Percentiles rank a stretch among this genome's conserved stretches.
Conservation (phyloP, 192 early-diverging fungal species). For the Umbelopsis ramanniana region DNA sequence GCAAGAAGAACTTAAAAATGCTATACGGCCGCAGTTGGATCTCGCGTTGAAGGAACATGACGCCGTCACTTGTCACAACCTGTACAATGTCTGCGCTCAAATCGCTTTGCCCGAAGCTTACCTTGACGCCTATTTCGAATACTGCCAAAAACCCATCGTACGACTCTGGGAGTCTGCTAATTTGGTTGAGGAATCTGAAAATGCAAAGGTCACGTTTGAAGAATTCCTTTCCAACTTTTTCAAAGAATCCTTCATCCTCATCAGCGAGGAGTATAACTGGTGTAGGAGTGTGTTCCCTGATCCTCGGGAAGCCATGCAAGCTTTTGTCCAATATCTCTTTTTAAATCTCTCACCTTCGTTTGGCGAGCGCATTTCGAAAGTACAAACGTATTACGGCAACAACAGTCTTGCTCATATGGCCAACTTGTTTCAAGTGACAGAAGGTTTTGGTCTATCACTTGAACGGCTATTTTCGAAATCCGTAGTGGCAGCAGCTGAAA, state of each 20-base stretch:
- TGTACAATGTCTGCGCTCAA: constrained; percentile 60
- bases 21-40: constrained; percentile 52
- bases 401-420: constrained; percentile 47
- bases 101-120: constrained; percentile 64
- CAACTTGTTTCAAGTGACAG: constrained; percentile 52
- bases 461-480: constrained; percentile 58
- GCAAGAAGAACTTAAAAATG: constrained; percentile 62
- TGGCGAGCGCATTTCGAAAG: constrained; percentile 29
- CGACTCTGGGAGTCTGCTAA: constrained; percentile 47
- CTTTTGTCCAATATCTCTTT: constrained; percentile 57
- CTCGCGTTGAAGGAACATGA: constrained; percentile 64
- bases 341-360: constrained; percentile 55
- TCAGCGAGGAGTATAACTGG: constrained; percentile 65
- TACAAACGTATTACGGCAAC: constrained; percentile 37
- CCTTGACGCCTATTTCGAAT: constrained; percentile 60
- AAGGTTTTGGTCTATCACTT: constrained; percentile 56
- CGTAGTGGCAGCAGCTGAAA: constrained; percentile 28
- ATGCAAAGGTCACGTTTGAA: background rate
- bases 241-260: constrained; percentile 51
- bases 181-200: background rate
- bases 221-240: constrained; percentile 53
- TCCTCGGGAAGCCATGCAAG: constrained; percentile 48
- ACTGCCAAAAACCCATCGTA: constrained; percentile 48
- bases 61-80: constrained; percentile 50
- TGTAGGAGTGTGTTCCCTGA: constrained; percentile 59